Percentiles rank a stretch among this genome's conserved stretches.
Conservation (phyloP, 192 early-diverging fungal species). For the Piromyces sp. region DNA sequence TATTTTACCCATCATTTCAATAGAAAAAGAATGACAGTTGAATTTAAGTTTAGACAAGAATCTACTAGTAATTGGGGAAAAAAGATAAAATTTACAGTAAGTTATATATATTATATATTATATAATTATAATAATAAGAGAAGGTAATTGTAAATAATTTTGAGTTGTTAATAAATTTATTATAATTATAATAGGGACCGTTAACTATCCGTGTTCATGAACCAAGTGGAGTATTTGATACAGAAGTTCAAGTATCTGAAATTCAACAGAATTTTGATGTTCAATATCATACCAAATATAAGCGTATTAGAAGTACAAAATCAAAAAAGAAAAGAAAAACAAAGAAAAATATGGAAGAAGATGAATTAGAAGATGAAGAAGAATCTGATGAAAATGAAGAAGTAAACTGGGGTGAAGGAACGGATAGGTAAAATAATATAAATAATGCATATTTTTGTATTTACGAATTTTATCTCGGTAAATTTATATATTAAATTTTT, state of each 20-base stretch:
- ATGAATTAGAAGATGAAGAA: constrained; percentile 18
- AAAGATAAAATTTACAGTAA: constrained; percentile 27
- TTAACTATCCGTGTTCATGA: constrained; percentile 36
- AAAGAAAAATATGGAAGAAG: constrained; percentile 20
- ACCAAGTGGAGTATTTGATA: constrained; percentile 34
- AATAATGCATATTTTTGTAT: too few species aligned
- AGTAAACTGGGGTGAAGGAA: constrained; percentile 4
- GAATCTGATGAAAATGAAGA: constrained; percentile 17
- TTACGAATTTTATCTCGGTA: too few species aligned
- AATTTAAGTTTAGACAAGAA: constrained; percentile 62
- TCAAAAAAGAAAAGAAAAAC: constrained; percentile 36
- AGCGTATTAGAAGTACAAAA: constrained; percentile 70
- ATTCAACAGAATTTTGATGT: constrained; percentile 62
- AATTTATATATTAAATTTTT: too few species aligned
- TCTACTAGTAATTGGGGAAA: constrained; percentile 25
- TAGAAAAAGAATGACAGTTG: constrained; percentile 89
- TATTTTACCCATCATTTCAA: constrained; percentile 68
- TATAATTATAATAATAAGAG: too few species aligned
- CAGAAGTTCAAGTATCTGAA: constrained; percentile 53
- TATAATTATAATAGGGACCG: too few species aligned
- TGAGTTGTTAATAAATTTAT: too few species aligned
- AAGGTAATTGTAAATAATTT: too few species aligned
- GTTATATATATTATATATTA: not conserved
- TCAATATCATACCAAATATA: constrained; percentile 95
- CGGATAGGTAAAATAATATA: not conserved